Percentiles rank a stretch among this genome's conserved stretches.
Conservation (phyloP, 148 eudicot species). For the Camellia granthamiana region DNA sequence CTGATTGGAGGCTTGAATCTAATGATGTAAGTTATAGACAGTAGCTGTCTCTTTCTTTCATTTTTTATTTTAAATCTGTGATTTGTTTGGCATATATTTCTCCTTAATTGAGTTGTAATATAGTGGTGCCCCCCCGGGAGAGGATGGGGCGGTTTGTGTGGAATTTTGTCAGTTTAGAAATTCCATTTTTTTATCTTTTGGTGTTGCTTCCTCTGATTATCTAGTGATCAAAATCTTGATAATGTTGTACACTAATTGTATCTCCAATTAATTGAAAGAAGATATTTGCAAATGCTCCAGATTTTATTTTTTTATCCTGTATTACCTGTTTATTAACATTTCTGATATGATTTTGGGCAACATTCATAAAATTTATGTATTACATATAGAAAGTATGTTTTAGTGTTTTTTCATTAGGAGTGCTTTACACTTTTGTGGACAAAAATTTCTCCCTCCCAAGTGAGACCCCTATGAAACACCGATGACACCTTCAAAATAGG, state of each 20-base stretch:
- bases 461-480: too few relatives aligned
- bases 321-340: background rate
- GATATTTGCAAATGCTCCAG: background rate
- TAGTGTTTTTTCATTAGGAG: too few relatives aligned
- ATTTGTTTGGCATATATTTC: background rate
- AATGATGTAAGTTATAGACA: constrained; percentile 2
- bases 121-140: background rate
- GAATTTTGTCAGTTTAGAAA: constrained; percentile 3
- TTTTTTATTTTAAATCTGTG: background rate
- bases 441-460: too few relatives aligned
- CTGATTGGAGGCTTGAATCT: constrained; percentile 21
- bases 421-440: too few relatives aligned
- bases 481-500: too few relatives aligned
- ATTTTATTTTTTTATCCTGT: background rate
- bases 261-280: constrained; percentile 7
- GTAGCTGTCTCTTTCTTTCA: background rate
- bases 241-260: background rate
- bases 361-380: too few relatives aligned
- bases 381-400: too few relatives aligned
- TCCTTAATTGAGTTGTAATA: constrained; percentile 7
- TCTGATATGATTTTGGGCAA: background rate
- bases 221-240: background rate
- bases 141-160: too few relatives aligned
- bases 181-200: constrained; percentile 1
- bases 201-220: background rate